Conservation (phyloP, 1,284 basidiomycete genomes). For the Xanthoconium separans region DNA sequence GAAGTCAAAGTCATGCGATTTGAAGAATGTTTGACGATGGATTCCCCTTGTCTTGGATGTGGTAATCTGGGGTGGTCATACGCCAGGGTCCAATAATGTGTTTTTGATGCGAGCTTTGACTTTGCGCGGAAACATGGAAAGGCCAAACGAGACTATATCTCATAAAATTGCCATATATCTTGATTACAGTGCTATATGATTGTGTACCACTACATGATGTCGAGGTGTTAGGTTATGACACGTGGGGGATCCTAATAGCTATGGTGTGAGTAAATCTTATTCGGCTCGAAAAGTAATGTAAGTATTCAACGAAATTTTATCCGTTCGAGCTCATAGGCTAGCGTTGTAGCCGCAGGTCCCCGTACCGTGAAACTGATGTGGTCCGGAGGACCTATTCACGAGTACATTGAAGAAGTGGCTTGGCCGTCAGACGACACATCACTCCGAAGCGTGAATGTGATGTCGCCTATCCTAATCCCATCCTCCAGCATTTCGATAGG, state of each 20-base stretch:
- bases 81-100: too few species aligned
- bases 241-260: neutral
- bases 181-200: neutral
- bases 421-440: neutral
- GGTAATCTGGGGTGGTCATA: neutral
- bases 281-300: neutral
- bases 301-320: neutral
- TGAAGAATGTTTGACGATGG: neutral
- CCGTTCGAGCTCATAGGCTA: neutral
- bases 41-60: neutral
- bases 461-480: constrained; percentile 20
- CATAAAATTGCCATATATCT: neutral
- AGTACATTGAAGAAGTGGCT: neutral
- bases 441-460: constrained; percentile 19
- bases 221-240: neutral
- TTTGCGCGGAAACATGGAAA: neutral
- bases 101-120: neutral
- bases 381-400: neutral
- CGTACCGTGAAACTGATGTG: neutral
- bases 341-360: neutral
- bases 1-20: neutral
- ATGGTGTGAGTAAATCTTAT: neutral
- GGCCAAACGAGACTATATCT: neutral
- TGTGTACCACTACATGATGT: constrained; percentile 1
- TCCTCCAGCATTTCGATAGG: constrained; percentile 13